A percentile compares a stretch with the other conserved stretches of the same genome.
phyloP scores from a whole-genome alignment of 2,329 filamentous ascomycete species.

The Fusarium sp. region DNA sequence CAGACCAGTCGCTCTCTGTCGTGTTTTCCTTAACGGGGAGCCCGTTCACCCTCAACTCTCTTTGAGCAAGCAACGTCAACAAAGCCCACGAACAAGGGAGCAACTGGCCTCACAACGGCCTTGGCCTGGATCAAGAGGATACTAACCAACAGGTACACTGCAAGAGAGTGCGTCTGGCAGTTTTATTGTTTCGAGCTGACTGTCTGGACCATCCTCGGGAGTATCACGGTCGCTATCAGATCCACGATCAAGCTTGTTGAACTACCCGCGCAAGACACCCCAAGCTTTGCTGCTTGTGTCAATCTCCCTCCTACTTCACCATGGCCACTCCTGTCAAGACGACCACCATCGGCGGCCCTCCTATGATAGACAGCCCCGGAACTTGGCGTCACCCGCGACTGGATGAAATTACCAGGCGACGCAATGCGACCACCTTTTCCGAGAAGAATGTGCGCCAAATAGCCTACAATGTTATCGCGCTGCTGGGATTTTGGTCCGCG shows the following conservation, averaged over 20 bases:
- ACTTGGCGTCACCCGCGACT: slow-evolving; percentile 93
- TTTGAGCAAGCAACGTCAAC: slow-evolving; percentile 47
- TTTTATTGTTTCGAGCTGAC: neutral
- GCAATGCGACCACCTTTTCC: slow-evolving; percentile 82
- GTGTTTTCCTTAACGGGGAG: slow-evolving; percentile 42
- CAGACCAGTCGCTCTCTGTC: slow-evolving; percentile 11
- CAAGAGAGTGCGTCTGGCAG: neutral
- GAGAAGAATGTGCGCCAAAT: slow-evolving; percentile 80
- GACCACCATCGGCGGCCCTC: slow-evolving; percentile 57
- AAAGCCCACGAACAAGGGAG: slow-evolving; percentile 44
- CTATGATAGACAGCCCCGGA: slow-evolving; percentile 71
- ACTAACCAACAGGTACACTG: slow-evolving; percentile 47
- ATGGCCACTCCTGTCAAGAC: slow-evolving; percentile 50
- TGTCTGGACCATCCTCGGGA: neutral
- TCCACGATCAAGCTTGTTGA: slow-evolving; percentile 3
- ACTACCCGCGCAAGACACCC: slow-evolving; percentile 10
- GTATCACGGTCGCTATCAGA: slow-evolving; percentile 7
- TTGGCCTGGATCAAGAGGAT: slow-evolving; percentile 44
- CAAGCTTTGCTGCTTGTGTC: neutral
- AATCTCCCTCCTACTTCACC: neutral
- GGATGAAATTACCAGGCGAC: slow-evolving; percentile 85
- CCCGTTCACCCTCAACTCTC: slow-evolving; percentile 28
- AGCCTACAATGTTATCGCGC: slow-evolving; percentile 71
- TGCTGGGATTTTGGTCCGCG: slow-evolving; percentile 53
- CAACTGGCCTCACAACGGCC: slow-evolving; percentile 48